Evolutionary conservation across 2,329 filamentous ascomycete species (phyloP).

Genomic region (Sporothrix humicola): DNA sequence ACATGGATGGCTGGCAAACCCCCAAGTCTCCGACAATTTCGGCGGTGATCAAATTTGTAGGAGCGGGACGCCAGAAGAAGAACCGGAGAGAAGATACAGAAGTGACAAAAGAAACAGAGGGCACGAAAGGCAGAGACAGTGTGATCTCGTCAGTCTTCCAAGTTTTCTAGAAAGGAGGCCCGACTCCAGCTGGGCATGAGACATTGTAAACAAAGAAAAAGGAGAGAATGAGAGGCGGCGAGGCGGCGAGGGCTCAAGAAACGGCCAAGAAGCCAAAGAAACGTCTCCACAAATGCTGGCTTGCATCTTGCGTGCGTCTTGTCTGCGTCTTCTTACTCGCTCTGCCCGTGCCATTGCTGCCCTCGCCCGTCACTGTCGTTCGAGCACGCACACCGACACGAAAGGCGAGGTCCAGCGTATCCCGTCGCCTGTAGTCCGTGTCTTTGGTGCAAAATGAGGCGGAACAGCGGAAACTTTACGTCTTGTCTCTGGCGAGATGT

Average conservation of each 20-base stretch:
- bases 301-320: not conserved
- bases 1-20: not conserved
- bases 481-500: slow-evolving; percentile 18
- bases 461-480: not conserved
- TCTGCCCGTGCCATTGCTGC: not conserved
- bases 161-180: slow-evolving; percentile 30
- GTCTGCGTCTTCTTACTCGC: not conserved
- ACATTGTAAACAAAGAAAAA: slow-evolving; percentile 31
- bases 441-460: slow-evolving; percentile 10
- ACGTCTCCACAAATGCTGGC: slow-evolving; percentile 6
- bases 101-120: not conserved
- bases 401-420: not conserved
- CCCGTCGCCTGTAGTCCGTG: not conserved
- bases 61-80: not conserved
- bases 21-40: slow-evolving; percentile 29
- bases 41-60: slow-evolving; percentile 32
- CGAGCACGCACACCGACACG: slow-evolving; percentile 26
- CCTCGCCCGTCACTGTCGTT: not conserved
- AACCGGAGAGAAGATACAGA: not conserved
- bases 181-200: slow-evolving; percentile 21
- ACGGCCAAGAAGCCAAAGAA: not conserved
- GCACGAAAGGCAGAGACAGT: not conserved
- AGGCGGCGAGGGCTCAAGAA: not conserved
- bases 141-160: slow-evolving; percentile 8
- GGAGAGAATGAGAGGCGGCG: not conserved